Conservation (phyloP, 345 rosid species). For the Acer saccharum region DNA sequence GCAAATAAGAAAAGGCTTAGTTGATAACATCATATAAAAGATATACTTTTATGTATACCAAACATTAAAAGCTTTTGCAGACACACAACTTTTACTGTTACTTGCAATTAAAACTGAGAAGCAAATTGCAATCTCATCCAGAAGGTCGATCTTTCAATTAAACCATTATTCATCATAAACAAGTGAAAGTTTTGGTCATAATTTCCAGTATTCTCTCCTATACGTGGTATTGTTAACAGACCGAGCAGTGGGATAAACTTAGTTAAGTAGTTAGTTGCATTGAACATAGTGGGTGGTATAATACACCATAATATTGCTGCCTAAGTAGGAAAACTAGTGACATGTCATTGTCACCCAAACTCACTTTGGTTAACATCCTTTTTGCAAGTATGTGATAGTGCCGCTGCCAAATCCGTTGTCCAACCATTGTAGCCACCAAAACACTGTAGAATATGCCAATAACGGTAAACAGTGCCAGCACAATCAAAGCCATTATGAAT, state of each 20-base stretch:
- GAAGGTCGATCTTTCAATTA: not conserved
- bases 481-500: constrained; percentile 78
- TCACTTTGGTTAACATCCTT: constrained; percentile 97
- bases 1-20: not conserved
- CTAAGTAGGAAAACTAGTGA: too few species aligned
- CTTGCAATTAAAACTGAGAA: not conserved
- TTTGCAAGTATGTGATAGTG: constrained; percentile 99
- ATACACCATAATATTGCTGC: too few species aligned
- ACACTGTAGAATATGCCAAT: constrained; percentile 96
- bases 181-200: not conserved
- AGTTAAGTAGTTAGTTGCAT: not conserved
- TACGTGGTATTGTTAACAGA: not conserved
- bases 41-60: not conserved
- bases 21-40: not conserved
- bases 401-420: constrained; percentile 98
- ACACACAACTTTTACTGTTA: not conserved
- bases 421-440: constrained; percentile 99
- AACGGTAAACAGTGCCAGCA: constrained; percentile 89
- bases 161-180: not conserved
- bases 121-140: not conserved
- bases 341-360: constrained; percentile 17
- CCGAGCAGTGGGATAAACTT: not conserved
- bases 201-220: not conserved
- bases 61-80: not conserved
- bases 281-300: too few species aligned